Base-by-base conservation (phyloP, 768 basidiomycete species). In the Boletus reticuloceps region DNA sequence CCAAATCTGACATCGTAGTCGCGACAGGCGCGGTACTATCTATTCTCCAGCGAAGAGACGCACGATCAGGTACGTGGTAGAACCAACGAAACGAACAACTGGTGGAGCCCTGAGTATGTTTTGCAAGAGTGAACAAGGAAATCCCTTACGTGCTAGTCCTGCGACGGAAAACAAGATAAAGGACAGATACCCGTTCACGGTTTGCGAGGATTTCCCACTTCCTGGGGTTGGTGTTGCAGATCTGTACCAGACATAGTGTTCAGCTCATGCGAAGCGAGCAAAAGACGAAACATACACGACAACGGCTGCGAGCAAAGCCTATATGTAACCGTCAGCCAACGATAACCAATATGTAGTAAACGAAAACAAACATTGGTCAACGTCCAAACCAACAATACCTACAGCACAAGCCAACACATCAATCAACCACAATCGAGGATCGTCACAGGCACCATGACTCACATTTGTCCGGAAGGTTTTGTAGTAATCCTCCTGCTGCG, bases 11-110 rank as follows among this genome's bases (percentile, higher is more conserved):
- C 7, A 6, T 7, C 14, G 29, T 11, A 17, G 17, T 37, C 22
- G 22, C 11, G 13, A 36, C 12, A 13, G 17, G n/a, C n/a, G n/a
- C n/a, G 8, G 10, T 10, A n/a, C 14, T 2, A n/a, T n/a, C 5
- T 58, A 96, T 75, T 95, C 94, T 58, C 94, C 91, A 27, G 90
- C 89, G 69, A 97, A 94, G 53, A 97, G 66, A 16, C 94, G 83
- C 20, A 97, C 77, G 48, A 94, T 66, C 81, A 98, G 84, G 64
- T 98, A 96, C 36, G 77, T 72, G 48, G 89, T 82, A 12, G 87
- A 87, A 1, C 94, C 94, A 6, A 90, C 61, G 68, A 96, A 96
- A 9, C 94, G 85, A 47, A 95, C 76, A 47, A 93, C 92, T 95
- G 58, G 37, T 45, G 0, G 29, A 32, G 25, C 29, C 43, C n/a